Evolutionary conservation across 1,284 basidiomycete genomes (phyloP).

Genomic region (Lentinula novae-zelandiae): DNA sequence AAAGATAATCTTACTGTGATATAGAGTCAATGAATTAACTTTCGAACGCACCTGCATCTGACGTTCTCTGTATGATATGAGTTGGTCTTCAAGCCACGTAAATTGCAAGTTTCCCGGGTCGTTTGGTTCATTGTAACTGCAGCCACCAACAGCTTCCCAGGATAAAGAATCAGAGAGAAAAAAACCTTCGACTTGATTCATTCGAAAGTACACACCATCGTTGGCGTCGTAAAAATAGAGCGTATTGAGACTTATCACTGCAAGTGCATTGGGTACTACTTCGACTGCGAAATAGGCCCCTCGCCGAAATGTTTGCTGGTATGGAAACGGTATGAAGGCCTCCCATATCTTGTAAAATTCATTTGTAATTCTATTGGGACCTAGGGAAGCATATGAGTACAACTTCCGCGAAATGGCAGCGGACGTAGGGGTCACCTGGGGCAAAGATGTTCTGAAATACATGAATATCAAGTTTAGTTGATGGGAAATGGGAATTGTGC

Average conservation of each 20-base stretch:
- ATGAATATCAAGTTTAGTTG: slow-evolving; percentile 13
- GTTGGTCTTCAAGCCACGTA: slow-evolving; percentile 90
- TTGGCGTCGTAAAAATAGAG: slow-evolving; percentile 93
- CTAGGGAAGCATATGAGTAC: slow-evolving; percentile 38
- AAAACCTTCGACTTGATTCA: slow-evolving; percentile 2
- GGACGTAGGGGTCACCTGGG: slow-evolving; percentile 43
- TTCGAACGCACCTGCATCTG: slow-evolving; percentile 68
- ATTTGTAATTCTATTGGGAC: slow-evolving; percentile 79
- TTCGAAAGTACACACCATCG: slow-evolving; percentile 54
- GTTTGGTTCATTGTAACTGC: slow-evolving; percentile 49
- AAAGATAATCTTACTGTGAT: background rate
- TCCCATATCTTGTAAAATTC: slow-evolving; percentile 84
- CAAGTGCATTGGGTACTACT: slow-evolving; percentile 73
- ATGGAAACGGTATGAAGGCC: slow-evolving; percentile 78
- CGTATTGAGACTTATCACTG: slow-evolving; percentile 87
- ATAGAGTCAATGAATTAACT: background rate
- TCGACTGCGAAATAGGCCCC: slow-evolving; percentile 86
- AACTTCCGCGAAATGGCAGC: slow-evolving; percentile 6
- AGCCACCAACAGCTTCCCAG: slow-evolving; percentile 61
- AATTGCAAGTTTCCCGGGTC: slow-evolving; percentile 85
- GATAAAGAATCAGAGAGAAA: slow-evolving; percentile 10
- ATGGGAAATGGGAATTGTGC: slow-evolving; percentile 4
- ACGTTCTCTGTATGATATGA: slow-evolving; percentile 66
- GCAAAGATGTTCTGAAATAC: slow-evolving; percentile 53
- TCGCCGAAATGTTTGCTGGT: slow-evolving; percentile 77